A percentile compares a stretch with the other conserved stretches of the same genome.
phyloP scores from a whole-genome alignment of 805 yeast genomes.

The Saccharomycopsis olivae region DNA sequence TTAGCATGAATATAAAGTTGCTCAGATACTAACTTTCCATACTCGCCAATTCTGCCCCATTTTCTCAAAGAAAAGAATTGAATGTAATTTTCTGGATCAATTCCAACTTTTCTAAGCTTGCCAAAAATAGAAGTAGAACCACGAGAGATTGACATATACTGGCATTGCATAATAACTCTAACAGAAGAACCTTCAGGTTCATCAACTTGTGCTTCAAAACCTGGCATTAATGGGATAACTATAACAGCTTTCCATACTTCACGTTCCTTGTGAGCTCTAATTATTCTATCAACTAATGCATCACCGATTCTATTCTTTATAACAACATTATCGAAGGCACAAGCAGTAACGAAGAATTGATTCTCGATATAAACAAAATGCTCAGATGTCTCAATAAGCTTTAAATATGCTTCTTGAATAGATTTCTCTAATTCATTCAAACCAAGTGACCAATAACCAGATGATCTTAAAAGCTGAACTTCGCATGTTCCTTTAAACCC shows the following conservation, averaged over 20 bases:
- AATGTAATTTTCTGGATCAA: constrained; percentile 83
- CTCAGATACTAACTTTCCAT: constrained; percentile 68
- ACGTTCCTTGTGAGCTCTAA: constrained; percentile 70
- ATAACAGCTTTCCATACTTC: constrained; percentile 84
- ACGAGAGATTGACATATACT: constrained; percentile 83
- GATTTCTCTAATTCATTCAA: constrained; percentile 76
- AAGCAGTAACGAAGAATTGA: constrained; percentile 89
- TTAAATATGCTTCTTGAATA: constrained; percentile 86
- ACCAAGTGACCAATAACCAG: constrained; percentile 91
- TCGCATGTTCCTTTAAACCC: constrained; percentile 77
- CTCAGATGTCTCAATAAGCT: constrained; percentile 81
- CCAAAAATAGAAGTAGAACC: constrained; percentile 85
- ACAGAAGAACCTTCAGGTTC: constrained; percentile 91
- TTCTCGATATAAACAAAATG: constrained; percentile 93
- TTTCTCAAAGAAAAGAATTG: constrained; percentile 87
- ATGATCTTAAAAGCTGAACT: constrained; percentile 78
- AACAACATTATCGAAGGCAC: constrained; percentile 71
- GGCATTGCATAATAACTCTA: constrained; percentile 93
- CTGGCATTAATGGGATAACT: constrained; percentile 94
- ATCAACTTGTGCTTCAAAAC: constrained; percentile 89
- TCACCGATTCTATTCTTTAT: constrained; percentile 88
- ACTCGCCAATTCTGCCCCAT: constrained; percentile 88
- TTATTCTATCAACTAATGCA: constrained; percentile 93
- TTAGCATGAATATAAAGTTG: constrained; percentile 93
- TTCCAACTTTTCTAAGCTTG: constrained; percentile 64